Evolutionary conservation across 805 yeast genomes (phyloP).

Genomic region (Nadsonia fulvescens): DNA sequence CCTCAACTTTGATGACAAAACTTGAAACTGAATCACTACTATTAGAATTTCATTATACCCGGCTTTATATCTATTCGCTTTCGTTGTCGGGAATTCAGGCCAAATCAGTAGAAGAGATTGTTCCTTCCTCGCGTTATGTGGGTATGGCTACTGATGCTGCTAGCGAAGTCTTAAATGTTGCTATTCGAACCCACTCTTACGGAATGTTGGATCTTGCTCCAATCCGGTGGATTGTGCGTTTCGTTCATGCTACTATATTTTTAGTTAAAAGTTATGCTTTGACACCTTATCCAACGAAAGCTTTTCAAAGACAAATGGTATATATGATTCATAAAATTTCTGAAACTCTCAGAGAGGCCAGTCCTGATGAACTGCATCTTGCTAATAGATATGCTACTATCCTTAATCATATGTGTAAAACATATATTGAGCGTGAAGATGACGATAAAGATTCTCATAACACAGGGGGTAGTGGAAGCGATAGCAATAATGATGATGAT

Average conservation of each 20-base stretch:
- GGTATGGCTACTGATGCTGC: conserved; percentile 75
- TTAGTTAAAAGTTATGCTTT: conserved; percentile 58
- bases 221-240: conserved; percentile 76
- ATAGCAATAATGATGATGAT: no score
- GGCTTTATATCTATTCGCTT: conserved; percentile 65
- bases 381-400: conserved; percentile 42
- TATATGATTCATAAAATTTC: conserved; percentile 56
- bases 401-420: conserved; percentile 51
- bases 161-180: conserved; percentile 53
- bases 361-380: conserved; percentile 79
- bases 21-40: conserved; percentile 36
- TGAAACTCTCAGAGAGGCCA: conserved; percentile 53
- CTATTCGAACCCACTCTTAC: conserved; percentile 45
- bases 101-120: conserved; percentile 49
- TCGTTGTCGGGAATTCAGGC: conserved; percentile 33
- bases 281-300: conserved; percentile 12
- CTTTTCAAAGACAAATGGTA: conserved; percentile 34
- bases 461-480: no score
- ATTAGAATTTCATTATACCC: conserved; percentile 72
- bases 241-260: conserved; percentile 78
- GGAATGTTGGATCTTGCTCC: conserved; percentile 63
- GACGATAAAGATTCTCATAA: no score
- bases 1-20: conserved; percentile 4
- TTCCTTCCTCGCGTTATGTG: conserved; percentile 51
- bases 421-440: no score